A percentile compares a stretch with the other conserved stretches of the same genome.
Conservation (phyloP, 176 grass and related monocot genomes). For the Oryza punctata region DNA sequence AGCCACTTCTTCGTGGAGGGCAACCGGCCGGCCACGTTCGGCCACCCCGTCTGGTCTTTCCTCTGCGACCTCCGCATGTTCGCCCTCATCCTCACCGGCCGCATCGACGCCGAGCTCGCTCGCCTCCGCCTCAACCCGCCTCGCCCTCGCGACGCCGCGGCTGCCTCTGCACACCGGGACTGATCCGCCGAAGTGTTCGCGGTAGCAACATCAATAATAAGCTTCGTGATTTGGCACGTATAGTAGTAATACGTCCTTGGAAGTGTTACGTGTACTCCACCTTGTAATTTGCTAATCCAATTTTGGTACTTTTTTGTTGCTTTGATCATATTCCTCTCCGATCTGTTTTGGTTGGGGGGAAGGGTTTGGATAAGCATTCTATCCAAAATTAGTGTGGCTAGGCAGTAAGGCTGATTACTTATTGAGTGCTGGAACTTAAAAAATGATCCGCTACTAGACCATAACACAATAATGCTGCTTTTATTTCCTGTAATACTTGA, state of each 20-base stretch:
- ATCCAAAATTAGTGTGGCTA: background rate
- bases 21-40: slow-evolving; percentile 73
- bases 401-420: background rate
- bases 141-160: background rate
- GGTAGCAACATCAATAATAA: background rate
- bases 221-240: background rate
- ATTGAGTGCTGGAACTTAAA: background rate
- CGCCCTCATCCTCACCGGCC: slow-evolving; percentile 65
- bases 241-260: background rate
- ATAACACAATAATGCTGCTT: background rate
- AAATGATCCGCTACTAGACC: background rate
- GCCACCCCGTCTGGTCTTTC: slow-evolving; percentile 77
- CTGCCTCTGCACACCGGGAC: slow-evolving; percentile 24
- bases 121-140: slow-evolving; percentile 44
- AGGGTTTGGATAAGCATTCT: background rate
- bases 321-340: background rate
- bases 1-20: slow-evolving; percentile 86
- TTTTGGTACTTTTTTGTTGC: slow-evolving; percentile 1
- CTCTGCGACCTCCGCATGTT: slow-evolving; percentile 83
- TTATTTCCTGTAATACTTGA: background rate
- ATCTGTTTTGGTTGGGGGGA: background rate
- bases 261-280: background rate
- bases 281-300: background rate
- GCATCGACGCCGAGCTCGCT: slow-evolving; percentile 70
- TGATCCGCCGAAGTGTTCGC: background rate